Evolutionary conservation across 2,329 filamentous ascomycete species (phyloP).

Genomic region (Aspergillus oerlinghausenensis): DNA sequence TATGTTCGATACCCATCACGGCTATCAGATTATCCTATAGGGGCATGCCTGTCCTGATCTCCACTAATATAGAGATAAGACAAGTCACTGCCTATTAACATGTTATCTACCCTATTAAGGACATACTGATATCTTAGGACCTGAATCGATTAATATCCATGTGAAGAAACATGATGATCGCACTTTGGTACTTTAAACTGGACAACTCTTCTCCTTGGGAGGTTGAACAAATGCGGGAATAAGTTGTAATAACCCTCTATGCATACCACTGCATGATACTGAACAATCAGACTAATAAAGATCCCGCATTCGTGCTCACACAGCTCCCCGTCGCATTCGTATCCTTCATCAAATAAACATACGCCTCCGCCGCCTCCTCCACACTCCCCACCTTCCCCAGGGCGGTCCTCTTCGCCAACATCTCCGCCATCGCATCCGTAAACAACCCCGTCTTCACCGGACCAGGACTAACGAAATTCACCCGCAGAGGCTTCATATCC

Average conservation of each 20-base stretch:
- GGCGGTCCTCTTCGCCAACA: background rate
- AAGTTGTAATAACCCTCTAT: no score
- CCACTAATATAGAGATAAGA: background rate
- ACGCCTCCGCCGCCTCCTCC: conserved; percentile 28
- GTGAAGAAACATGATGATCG: background rate
- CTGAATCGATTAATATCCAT: no score
- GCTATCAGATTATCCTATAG: background rate
- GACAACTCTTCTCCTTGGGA: background rate
- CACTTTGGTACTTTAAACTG: background rate
- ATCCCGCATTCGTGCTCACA: background rate
- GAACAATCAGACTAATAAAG: background rate
- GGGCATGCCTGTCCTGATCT: background rate
- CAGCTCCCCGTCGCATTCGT: background rate
- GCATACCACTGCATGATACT: background rate
- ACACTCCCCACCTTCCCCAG: background rate
- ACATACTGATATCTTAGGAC: background rate
- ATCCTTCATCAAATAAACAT: conserved; percentile 20
- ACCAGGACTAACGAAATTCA: conserved; percentile 41
- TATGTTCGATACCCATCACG: no score
- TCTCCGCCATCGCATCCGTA: conserved; percentile 12
- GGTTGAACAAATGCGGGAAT: background rate
- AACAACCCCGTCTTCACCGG: conserved; percentile 40
- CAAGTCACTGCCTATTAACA: background rate
- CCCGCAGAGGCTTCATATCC: conserved; percentile 40
- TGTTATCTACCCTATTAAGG: background rate